Conservation (phyloP, 768 basidiomycete genomes). For the Pleurotus cornucopiae region DNA sequence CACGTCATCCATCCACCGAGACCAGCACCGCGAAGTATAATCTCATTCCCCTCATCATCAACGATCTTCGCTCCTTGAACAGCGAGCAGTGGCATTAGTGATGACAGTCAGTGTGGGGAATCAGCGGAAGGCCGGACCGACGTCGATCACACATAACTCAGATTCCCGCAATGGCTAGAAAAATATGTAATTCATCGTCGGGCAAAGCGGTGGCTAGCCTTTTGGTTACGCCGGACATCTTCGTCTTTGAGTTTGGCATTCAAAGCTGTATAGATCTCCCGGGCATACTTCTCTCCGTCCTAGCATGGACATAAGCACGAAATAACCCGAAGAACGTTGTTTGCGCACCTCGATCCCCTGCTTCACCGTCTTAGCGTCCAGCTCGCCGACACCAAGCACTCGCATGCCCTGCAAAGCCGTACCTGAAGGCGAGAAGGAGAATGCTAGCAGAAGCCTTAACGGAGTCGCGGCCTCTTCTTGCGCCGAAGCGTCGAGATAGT, state of each 20-base stretch:
- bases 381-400: conserved; percentile 58
- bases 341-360: conserved; percentile 49
- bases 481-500: conserved; percentile 71
- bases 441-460: conserved; percentile 56
- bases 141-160: not conserved
- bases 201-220: conserved; percentile 52
- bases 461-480: conserved; percentile 70
- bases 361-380: conserved; percentile 43
- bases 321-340: not conserved
- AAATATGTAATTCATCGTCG: conserved; percentile 14
- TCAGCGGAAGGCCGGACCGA: not conserved
- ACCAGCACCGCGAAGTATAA: conserved; percentile 70
- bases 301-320: conserved; percentile 19
- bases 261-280: conserved; percentile 49
- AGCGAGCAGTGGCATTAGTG: conserved; percentile 46
- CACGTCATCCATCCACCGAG: conserved; percentile 86
- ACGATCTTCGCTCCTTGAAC: conserved; percentile 59
- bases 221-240: conserved; percentile 53
- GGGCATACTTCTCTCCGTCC: conserved; percentile 67
- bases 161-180: too few species aligned
- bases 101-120: not conserved
- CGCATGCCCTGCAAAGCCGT: conserved; percentile 57
- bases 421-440: conserved; percentile 48
- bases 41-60: conserved; percentile 49
- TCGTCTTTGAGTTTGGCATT: conserved; percentile 66